Evolutionary conservation across 2,329 filamentous ascomycete genomes (phyloP).

Genomic region (Botrytis paeoniae): DNA sequence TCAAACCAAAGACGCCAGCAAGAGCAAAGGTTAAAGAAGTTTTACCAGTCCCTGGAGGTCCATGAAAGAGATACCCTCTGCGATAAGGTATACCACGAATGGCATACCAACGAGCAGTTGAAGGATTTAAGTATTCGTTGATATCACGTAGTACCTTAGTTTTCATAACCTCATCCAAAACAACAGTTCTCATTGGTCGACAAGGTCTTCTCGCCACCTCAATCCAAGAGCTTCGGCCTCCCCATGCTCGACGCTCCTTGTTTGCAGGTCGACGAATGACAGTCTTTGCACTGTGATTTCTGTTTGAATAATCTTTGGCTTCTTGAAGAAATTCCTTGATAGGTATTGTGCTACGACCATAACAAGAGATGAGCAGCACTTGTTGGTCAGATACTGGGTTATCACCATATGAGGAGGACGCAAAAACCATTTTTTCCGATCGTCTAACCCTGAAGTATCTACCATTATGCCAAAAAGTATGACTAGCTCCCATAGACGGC

Average conservation of each 20-base stretch:
- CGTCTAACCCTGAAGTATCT: slow-evolving; percentile 47
- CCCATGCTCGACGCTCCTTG: slow-evolving; percentile 47
- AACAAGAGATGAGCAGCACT: slow-evolving; percentile 52
- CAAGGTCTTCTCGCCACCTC: slow-evolving; percentile 61
- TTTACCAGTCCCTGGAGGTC: slow-evolving; percentile 73
- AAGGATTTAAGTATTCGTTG: slow-evolving; percentile 72
- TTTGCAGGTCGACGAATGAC: slow-evolving; percentile 53
- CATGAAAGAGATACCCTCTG: slow-evolving; percentile 74
- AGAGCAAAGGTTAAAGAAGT: slow-evolving; percentile 65
- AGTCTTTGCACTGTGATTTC: slow-evolving; percentile 54
- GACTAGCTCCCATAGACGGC: slow-evolving; percentile 49
- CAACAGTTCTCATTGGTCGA: slow-evolving; percentile 71
- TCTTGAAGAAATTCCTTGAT: slow-evolving; percentile 55
- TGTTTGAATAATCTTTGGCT: slow-evolving; percentile 51
- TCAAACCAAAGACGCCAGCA: slow-evolving; percentile 62
- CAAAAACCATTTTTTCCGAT: slow-evolving; percentile 30
- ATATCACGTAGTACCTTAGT: slow-evolving; percentile 65
- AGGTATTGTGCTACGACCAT: slow-evolving; percentile 49
- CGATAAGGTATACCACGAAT: slow-evolving; percentile 73
- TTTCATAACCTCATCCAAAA: slow-evolving; percentile 67
- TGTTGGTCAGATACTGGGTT: slow-evolving; percentile 50
- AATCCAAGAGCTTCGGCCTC: slow-evolving; percentile 49
- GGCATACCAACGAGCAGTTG: slow-evolving; percentile 70
- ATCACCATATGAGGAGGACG: slow-evolving; percentile 24
- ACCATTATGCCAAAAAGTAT: slow-evolving; percentile 53